Percentiles rank a stretch among this genome's conserved stretches.
These are phyloP conservation scores for Pseudogymnoascus pannorum DNA, from an alignment of 2,329 filamentous ascomycete species.

Conservation along the genomic window DNA sequence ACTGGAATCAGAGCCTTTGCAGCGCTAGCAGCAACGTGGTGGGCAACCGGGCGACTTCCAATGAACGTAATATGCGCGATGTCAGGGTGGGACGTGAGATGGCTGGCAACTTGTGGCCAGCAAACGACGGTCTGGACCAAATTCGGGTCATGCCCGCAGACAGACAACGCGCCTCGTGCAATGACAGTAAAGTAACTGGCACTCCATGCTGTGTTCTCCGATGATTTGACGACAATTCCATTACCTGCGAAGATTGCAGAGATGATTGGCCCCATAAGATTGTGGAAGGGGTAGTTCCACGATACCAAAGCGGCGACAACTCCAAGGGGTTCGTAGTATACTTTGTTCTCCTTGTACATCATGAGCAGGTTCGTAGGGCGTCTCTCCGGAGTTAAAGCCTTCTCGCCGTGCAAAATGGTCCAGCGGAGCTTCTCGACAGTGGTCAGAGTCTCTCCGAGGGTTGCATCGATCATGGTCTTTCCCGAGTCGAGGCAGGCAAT, in stretches of 20 bases:
- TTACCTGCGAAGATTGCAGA: conserved; percentile 88
- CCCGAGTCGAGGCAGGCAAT: conserved; percentile 87
- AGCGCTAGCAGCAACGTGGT: conserved; percentile 79
- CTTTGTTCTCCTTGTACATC: conserved; percentile 89
- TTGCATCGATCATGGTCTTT: conserved; percentile 92
- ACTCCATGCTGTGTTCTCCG: conserved; percentile 93
- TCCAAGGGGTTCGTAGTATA: conserved; percentile 85
- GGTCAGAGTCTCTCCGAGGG: conserved; percentile 88
- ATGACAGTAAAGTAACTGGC: conserved; percentile 74
- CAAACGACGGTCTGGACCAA: conserved; percentile 81
- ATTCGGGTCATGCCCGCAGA: conserved; percentile 74
- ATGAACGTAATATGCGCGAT: conserved; percentile 95
- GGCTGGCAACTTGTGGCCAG: conserved; percentile 74
- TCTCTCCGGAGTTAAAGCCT: conserved; percentile 61
- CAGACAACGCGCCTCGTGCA: conserved; percentile 67
- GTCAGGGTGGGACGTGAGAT: conserved; percentile 76
- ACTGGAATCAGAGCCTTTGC: conserved; percentile 82
- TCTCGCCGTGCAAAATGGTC: conserved; percentile 87
- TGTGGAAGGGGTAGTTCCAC: conserved; percentile 98
- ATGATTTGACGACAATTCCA: conserved; percentile 85
- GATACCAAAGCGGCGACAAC: conserved; percentile 88
- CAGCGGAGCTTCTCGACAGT: conserved; percentile 91
- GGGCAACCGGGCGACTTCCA: conserved; percentile 78
- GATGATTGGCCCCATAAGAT: conserved; percentile 85
- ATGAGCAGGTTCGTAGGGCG: conserved; percentile 88